phyloP scores from a whole-genome alignment of 2,329 filamentous ascomycete genomes.

The Monosporascus sp. region DNA sequence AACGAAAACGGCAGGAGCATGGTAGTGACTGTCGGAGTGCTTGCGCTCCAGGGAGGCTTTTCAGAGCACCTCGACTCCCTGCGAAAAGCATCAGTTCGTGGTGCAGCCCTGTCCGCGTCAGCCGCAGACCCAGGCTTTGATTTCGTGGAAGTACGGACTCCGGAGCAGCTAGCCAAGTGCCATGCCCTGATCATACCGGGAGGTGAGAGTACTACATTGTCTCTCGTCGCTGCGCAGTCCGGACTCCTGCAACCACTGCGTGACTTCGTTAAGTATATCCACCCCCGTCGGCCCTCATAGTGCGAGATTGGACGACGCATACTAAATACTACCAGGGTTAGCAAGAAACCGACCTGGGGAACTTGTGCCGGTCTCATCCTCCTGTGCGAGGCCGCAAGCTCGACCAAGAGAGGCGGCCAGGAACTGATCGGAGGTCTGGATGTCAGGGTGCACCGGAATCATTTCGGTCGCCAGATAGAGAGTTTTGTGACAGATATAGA shows the following conservation, averaged over 20 bases:
- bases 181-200: slow-evolving; percentile 86
- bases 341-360: slow-evolving; percentile 84
- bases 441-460: slow-evolving; percentile 87
- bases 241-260: slow-evolving; percentile 78
- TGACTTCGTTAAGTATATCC: slow-evolving; percentile 80
- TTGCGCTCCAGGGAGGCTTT: slow-evolving; percentile 88
- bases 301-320: too few relatives aligned
- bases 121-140: slow-evolving; percentile 35
- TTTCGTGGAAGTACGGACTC: slow-evolving; percentile 77
- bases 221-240: slow-evolving; percentile 77
- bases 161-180: slow-evolving; percentile 64
- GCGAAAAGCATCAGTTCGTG: slow-evolving; percentile 56
- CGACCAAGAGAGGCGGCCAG: slow-evolving; percentile 85
- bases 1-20: slow-evolving; percentile 10
- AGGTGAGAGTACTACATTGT: slow-evolving; percentile 92
- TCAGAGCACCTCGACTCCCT: slow-evolving; percentile 80
- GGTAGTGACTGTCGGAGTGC: slow-evolving; percentile 52
- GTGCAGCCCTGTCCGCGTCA: slow-evolving; percentile 26
- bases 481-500: slow-evolving; percentile 76
- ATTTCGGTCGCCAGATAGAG: slow-evolving; percentile 90
- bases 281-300: background rate
- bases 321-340: slow-evolving; percentile 46
- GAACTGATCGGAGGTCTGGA: slow-evolving; percentile 88
- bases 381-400: slow-evolving; percentile 80
- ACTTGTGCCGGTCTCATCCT: slow-evolving; percentile 94